Conservation (phyloP, 495 filamentous ascomycete species). For the Trichocladium uniseriatum region DNA sequence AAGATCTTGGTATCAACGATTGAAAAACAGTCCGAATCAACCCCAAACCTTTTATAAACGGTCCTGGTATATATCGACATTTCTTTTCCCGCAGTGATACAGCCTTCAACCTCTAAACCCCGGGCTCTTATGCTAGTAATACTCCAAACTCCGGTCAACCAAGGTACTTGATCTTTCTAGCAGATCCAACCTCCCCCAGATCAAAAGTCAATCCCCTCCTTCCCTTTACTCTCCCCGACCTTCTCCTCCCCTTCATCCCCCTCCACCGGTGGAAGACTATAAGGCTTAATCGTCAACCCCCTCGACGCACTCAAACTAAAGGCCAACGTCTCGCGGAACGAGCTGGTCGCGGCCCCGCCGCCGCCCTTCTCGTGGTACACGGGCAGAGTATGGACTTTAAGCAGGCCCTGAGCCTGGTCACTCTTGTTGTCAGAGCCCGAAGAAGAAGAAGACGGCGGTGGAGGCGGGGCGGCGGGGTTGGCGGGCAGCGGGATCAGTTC, state of each 20-base stretch:
- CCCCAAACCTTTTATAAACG: too few species aligned
- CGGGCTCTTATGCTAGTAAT: too few species aligned
- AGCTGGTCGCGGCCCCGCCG: constrained; percentile 57
- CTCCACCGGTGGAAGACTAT: constrained; percentile 81
- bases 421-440: constrained; percentile 33
- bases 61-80: too few species aligned
- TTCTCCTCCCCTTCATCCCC: constrained; percentile 66
- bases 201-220: constrained; percentile 29
- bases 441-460: constrained; percentile 19
- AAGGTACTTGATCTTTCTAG: too few species aligned
- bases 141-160: too few species aligned
- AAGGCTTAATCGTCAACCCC: constrained; percentile 76
- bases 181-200: neutral
- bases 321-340: constrained; percentile 74
- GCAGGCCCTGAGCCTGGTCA: constrained; percentile 75
- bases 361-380: constrained; percentile 79
- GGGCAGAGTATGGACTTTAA: constrained; percentile 74
- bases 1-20: too few species aligned
- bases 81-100: too few species aligned
- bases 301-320: constrained; percentile 79
- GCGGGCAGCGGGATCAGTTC: constrained; percentile 82
- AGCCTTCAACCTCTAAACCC: too few species aligned
- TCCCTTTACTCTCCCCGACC: constrained; percentile 31
- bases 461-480: constrained; percentile 46
- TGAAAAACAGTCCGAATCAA: too few species aligned